Percentiles rank a stretch among this genome's conserved stretches.
Evolutionary conservation across 768 basidiomycete species (phyloP).

Genomic region (Kwoniella dejecticola): DNA sequence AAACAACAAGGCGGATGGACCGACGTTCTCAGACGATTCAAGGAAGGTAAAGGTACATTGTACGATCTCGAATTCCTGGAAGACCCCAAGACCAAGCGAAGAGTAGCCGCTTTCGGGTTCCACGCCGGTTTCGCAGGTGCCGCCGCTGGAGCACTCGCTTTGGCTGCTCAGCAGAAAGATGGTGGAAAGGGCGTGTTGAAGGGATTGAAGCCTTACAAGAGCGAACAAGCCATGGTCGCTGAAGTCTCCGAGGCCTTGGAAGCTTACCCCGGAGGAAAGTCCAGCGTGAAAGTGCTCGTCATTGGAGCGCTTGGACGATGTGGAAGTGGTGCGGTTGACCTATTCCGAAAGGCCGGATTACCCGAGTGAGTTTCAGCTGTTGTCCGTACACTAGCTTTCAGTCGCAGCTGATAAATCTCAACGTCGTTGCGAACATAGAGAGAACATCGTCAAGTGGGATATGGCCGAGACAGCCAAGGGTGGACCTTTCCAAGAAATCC

Average conservation of each 20-base stretch:
- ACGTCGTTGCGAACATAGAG: slow-evolving; percentile 63
- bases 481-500: slow-evolving; percentile 91
- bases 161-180: slow-evolving; percentile 65
- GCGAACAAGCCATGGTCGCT: slow-evolving; percentile 80
- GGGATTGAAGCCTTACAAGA: slow-evolving; percentile 73
- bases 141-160: slow-evolving; percentile 78
- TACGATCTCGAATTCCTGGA: slow-evolving; percentile 96
- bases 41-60: slow-evolving; percentile 73
- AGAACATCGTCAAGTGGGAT: slow-evolving; percentile 97
- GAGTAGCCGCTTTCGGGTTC: slow-evolving; percentile 97
- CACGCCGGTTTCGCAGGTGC: slow-evolving; percentile 97
- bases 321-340: slow-evolving; percentile 88
- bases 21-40: slow-evolving; percentile 79
- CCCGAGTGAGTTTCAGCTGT: slow-evolving; percentile 68
- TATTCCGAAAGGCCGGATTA: slow-evolving; percentile 94
- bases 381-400: background rate
- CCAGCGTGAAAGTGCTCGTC: slow-evolving; percentile 75
- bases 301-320: slow-evolving; percentile 96
- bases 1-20: slow-evolving; percentile 94
- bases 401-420: background rate
- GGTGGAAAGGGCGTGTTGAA: slow-evolving; percentile 64
- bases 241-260: slow-evolving; percentile 69
- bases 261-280: slow-evolving; percentile 58
- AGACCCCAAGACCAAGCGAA: slow-evolving; percentile 71
- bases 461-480: slow-evolving; percentile 94